Percentiles rank a stretch among this genome's conserved stretches.
These are phyloP conservation scores for Kernera saxatilis DNA, from an alignment of 345 rosid species.

Conservation along the genomic window DNA sequence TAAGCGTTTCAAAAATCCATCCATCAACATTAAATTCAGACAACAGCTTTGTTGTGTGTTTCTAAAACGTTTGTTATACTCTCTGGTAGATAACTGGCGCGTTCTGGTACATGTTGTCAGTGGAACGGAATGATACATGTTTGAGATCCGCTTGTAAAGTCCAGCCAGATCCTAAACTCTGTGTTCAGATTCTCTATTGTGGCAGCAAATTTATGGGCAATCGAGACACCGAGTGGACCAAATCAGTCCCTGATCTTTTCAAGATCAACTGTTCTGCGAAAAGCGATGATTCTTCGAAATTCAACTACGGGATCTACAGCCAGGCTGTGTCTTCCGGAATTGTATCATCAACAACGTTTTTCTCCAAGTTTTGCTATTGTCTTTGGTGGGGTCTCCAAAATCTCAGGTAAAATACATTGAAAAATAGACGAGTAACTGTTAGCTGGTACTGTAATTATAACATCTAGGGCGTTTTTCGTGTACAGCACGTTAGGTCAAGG, in stretches of 20 bases:
- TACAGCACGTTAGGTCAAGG: constrained; percentile 88
- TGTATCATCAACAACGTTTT: constrained; percentile 41
- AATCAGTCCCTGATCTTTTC: constrained; percentile 39
- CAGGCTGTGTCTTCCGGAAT: constrained; percentile 64
- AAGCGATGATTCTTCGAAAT: constrained; percentile 28
- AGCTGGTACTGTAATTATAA: not conserved
- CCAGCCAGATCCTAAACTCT: constrained; percentile 35
- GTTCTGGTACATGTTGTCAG: constrained; percentile 74
- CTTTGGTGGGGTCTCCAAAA: constrained; percentile 97
- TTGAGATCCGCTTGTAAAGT: constrained; percentile 56
- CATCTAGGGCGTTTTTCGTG: not conserved
- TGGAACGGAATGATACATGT: constrained; percentile 72
- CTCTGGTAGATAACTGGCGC: constrained; percentile 68
- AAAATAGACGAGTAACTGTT: not conserved
- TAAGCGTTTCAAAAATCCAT: constrained; percentile 31
- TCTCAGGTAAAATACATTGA: constrained; percentile 46
- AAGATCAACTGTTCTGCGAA: constrained; percentile 33
- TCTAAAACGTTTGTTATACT: not conserved
- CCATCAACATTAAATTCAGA: not conserved
- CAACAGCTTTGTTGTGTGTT: not conserved
- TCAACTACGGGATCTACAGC: constrained; percentile 67
- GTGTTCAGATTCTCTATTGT: constrained; percentile 55
- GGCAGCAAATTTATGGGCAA: constrained; percentile 38
- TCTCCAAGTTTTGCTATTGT: constrained; percentile 68
- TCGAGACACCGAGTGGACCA: constrained; percentile 53